Evolutionary conservation across 306 rosid species (phyloP).

Genomic region (Gynostemma pentaphyllum): DNA sequence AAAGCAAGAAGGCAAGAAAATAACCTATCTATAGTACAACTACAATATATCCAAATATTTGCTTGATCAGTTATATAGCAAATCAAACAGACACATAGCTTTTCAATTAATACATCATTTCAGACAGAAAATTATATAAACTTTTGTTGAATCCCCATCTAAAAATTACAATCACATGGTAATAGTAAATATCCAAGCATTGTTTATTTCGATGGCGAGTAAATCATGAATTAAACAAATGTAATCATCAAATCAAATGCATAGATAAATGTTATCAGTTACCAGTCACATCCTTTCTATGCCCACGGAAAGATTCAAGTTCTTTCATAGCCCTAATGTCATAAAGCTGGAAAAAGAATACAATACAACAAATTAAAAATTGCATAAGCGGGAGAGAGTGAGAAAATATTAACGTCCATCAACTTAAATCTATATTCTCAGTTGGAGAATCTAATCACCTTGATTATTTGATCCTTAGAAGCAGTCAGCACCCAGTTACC

Average conservation of each 20-base stretch:
- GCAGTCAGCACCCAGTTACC: constrained; percentile 89
- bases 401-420: not conserved
- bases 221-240: not conserved
- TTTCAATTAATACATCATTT: no score
- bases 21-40: no score
- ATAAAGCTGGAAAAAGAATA: constrained; percentile 54
- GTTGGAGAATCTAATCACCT: constrained; percentile 30
- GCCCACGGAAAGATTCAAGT: constrained; percentile 97
- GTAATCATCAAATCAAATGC: not conserved
- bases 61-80: no score
- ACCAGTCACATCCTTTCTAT: constrained; percentile 93
- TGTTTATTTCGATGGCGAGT: no score
- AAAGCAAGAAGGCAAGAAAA: no score
- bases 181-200: no score
- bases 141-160: no score
- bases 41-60: no score
- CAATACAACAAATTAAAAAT: constrained; percentile 10
- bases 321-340: constrained; percentile 99
- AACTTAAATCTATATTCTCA: constrained; percentile 4
- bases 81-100: no score
- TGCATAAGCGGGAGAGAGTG: not conserved
- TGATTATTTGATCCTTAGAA: constrained; percentile 83
- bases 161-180: no score
- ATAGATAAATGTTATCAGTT: constrained; percentile 16
- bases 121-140: no score